Conservation (phyloP, 371 early-diverging fungal genomes). For the Mortierella sp. region DNA sequence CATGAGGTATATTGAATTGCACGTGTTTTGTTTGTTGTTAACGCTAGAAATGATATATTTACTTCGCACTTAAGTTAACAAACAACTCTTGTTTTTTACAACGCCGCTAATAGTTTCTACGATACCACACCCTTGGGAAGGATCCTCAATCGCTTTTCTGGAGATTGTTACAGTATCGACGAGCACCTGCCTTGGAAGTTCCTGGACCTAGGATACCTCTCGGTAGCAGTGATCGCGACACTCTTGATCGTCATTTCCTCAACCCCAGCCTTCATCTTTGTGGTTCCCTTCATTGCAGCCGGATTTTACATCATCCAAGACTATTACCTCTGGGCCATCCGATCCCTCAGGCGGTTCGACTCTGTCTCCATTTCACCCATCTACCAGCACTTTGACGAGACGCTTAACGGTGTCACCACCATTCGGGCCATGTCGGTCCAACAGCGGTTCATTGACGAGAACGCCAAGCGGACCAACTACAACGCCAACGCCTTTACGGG, state of each 20-base stretch:
- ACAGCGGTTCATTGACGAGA: conserved; percentile 66
- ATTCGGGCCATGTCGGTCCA: conserved; percentile 76
- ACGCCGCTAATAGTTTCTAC: conserved; percentile 73
- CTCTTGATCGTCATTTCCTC: conserved; percentile 58
- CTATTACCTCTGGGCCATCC: conserved; percentile 79
- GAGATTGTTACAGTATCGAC: conserved; percentile 81
- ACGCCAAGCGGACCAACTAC: conserved; percentile 80
- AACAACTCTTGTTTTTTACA: conserved; percentile 83
- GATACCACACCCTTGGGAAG: conserved; percentile 90
- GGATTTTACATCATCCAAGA: conserved; percentile 64
- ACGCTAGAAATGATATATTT: neutral
- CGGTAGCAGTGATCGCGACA: conserved; percentile 55
- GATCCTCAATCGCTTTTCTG: conserved; percentile 87
- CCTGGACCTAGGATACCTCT: conserved; percentile 64
- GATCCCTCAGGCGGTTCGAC: conserved; percentile 90
- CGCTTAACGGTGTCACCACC: conserved; percentile 77
- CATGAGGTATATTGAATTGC: conserved; percentile 20
- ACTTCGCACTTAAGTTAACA: conserved; percentile 34
- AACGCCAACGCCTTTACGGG: conserved; percentile 89
- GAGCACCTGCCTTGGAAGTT: conserved; percentile 64
- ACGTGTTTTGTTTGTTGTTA: neutral
- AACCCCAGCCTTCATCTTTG: conserved; percentile 65
- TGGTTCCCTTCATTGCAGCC: conserved; percentile 60
- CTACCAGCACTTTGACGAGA: conserved; percentile 82
- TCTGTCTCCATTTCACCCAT: conserved; percentile 85